Evolutionary conservation across 2,329 filamentous ascomycete species (phyloP).

Genomic region (Phyllosticta ampelicida): DNA sequence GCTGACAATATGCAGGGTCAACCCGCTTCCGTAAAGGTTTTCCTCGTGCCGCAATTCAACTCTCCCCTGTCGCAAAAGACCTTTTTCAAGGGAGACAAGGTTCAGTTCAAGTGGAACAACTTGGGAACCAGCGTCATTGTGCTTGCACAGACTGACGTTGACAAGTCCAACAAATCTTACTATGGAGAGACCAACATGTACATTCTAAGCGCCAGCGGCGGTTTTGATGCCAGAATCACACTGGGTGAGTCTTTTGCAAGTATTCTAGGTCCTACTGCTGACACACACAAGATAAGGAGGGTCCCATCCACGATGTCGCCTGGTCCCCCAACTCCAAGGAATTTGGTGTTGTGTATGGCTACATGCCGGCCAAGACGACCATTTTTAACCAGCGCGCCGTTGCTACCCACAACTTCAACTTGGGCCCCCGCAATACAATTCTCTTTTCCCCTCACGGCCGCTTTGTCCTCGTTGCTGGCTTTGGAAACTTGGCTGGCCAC

Average conservation of each 20-base stretch:
- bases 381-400: conserved; percentile 90
- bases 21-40: conserved; percentile 89
- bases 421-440: conserved; percentile 88
- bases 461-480: conserved; percentile 88
- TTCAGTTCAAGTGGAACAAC: conserved; percentile 96
- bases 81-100: conserved; percentile 98
- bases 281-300: conserved; percentile 66
- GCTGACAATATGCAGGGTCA: conserved; percentile 53
- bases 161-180: conserved; percentile 98
- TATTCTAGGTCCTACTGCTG: not conserved
- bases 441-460: conserved; percentile 87
- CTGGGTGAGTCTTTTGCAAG: conserved; percentile 40
- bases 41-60: conserved; percentile 79
- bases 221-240: conserved; percentile 83
- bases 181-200: conserved; percentile 98
- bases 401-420: conserved; percentile 71
- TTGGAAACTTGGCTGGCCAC: conserved; percentile 93
- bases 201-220: conserved; percentile 80
- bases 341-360: conserved; percentile 95
- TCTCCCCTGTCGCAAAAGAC: conserved; percentile 88
- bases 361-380: conserved; percentile 98
- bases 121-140: conserved; percentile 86
- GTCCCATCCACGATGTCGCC: conserved; percentile 93
- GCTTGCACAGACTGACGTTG: conserved; percentile 92
- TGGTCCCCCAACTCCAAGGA: conserved; percentile 98